Evolutionary conservation across 1,284 basidiomycete species (phyloP), one percentile per base, ranked within the genome.

Genomic region (Rhodotorula sp.): DNA sequence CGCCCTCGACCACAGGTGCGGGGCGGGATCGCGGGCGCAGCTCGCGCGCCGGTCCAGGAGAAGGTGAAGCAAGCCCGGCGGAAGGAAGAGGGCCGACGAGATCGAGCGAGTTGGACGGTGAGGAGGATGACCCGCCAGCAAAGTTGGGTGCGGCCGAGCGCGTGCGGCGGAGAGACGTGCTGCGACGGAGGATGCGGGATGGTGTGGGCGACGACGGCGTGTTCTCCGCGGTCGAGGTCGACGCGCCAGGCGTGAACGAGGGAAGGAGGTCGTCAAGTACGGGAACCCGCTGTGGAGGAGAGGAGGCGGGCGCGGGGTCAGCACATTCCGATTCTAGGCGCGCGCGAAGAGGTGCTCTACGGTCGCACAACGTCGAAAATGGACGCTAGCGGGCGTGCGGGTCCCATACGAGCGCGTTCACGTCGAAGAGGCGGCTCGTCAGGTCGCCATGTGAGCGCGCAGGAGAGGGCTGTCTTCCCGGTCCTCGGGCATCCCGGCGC

Each of bases 141-240:
- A 48, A 23, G 2, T 48, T 17, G 7, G 70, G 70, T 2, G 34
- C 34, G 54, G 66, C 70, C 4, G 70, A 71, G 9, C 66, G 66
- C 10, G 65, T 71, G 16, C 70, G 66, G 12, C 70, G 62, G 23
- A 71, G 41, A 14, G 57, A 45, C 3, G 45, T 9, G 17, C 54
- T 46, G 25, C 60, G 60, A 5, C 34, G 34, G 34, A 48, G 60
- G 17, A 45, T 56, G 45, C 53, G 58, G 5, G 63, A 57, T 12
- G 60, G 53, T 25, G 67, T 34, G 7, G 58, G 58, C 13, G 57
- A 25, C 1, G 68, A 60, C 42, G 5, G 49, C 23, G 34, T 62
- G 44, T 54, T 54, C 17, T 54, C 53, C 4, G 53, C 34, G 49
- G 41, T n/a, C 12, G 44, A 50, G 34, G 49, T 45, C 25, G n/a